phyloP scores from a whole-genome alignment of 2,329 filamentous ascomycete species.

The Xylariaceae sp. region DNA sequence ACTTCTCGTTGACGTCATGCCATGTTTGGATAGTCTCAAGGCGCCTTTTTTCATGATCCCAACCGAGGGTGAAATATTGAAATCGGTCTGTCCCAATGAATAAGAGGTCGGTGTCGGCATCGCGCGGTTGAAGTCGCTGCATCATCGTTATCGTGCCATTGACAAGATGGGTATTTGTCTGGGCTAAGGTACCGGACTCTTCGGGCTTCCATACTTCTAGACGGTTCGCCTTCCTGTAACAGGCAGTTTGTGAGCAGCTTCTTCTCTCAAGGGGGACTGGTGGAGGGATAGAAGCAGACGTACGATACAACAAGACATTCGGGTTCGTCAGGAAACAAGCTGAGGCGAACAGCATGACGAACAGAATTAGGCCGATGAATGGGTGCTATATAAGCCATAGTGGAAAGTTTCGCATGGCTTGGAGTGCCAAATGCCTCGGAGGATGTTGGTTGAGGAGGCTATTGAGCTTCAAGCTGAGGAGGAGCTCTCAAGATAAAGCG shows the following conservation, averaged over 20 bases:
- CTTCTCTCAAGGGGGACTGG: neutral
- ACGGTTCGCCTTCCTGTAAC: slow-evolving; percentile 70
- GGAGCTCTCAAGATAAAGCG: no score
- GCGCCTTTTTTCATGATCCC: slow-evolving; percentile 59
- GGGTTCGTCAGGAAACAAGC: slow-evolving; percentile 68
- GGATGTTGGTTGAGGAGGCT: no score
- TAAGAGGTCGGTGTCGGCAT: slow-evolving; percentile 74
- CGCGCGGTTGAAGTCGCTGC: slow-evolving; percentile 70
- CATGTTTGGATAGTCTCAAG: slow-evolving; percentile 51
- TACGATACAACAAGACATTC: slow-evolving; percentile 87
- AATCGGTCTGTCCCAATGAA: slow-evolving; percentile 89
- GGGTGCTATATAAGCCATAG: slow-evolving; percentile 91
- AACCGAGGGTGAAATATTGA: slow-evolving; percentile 85
- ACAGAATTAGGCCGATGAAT: slow-evolving; percentile 91
- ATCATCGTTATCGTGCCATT: slow-evolving; percentile 87
- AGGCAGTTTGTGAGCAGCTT: slow-evolving; percentile 30
- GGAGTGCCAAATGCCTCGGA: no score
- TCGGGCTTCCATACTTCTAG: slow-evolving; percentile 76
- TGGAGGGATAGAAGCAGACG: slow-evolving; percentile 34
- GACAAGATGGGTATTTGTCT: slow-evolving; percentile 58
- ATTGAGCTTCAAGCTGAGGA: no score
- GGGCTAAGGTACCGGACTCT: slow-evolving; percentile 61
- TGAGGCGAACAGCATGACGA: slow-evolving; percentile 78
- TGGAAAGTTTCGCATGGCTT: slow-evolving; percentile 25
- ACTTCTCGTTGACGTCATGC: slow-evolving; percentile 52